phyloP scores from a whole-genome alignment of 805 yeast species.

The Suhomyces pyralidae region DNA sequence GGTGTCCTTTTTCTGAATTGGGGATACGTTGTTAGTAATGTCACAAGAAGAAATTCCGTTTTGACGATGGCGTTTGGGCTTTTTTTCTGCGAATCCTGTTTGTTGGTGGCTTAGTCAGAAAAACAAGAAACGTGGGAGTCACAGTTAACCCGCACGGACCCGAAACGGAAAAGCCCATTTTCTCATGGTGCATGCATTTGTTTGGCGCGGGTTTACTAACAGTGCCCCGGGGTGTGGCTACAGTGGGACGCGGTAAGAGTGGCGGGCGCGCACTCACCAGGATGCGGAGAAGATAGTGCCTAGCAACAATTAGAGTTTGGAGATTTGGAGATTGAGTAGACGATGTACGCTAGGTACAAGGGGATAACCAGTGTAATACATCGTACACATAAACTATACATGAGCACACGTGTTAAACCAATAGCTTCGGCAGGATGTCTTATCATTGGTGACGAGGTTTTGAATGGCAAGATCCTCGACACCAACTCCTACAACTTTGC shows the following conservation, averaged over 20 bases:
- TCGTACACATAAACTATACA: not conserved
- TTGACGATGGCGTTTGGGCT: conserved; percentile 2
- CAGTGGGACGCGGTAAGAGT: not conserved
- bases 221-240: not conserved
- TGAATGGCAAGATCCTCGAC: conserved; percentile 81
- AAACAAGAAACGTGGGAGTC: not conserved
- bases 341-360: not conserved
- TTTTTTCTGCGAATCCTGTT: not conserved
- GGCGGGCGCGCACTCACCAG: not conserved
- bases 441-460: conserved; percentile 83
- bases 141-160: not conserved
- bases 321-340: not conserved
- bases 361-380: not conserved
- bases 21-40: not conserved
- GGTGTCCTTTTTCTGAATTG: not conserved
- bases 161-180: not conserved
- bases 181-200: not conserved
- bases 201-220: not conserved
- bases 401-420: conserved; percentile 14
- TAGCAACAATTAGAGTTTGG: not conserved
- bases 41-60: conserved; percentile 1
- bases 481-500: conserved; percentile 76
- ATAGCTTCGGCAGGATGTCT: conserved; percentile 47
- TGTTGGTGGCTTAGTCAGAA: not conserved
- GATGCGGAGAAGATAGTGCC: not conserved